Evolutionary conservation across 108 stramenopile genomes (phyloP).

Genomic region (Cylindrotheca closterium): DNA sequence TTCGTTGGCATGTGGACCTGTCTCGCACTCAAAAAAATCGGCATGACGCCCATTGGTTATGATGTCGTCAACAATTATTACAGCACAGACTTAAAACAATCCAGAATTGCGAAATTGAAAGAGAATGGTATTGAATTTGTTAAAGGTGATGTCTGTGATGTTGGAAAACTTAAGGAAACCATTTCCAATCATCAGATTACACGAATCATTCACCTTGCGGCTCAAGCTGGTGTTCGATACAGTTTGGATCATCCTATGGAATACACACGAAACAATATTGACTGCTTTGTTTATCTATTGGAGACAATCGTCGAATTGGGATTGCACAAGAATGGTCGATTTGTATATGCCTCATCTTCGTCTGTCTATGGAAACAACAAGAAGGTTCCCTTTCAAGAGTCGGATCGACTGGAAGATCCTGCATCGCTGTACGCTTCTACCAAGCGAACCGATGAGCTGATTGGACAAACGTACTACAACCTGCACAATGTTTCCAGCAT

Average conservation of each 20-base stretch:
- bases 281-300: slow-evolving; percentile 23
- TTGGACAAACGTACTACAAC: slow-evolving; percentile 41
- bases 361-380: slow-evolving; percentile 37
- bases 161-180: slow-evolving; percentile 21
- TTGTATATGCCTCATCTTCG: slow-evolving; percentile 33
- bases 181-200: slow-evolving; percentile 31
- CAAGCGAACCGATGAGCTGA: slow-evolving; percentile 34
- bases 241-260: slow-evolving; percentile 37
- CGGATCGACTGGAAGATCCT: slow-evolving; percentile 32
- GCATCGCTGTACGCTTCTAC: slow-evolving; percentile 36
- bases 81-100: slow-evolving; percentile 19
- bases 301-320: slow-evolving; percentile 25
- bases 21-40: slow-evolving; percentile 21
- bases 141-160: slow-evolving; percentile 33
- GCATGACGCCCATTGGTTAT: slow-evolving; percentile 40
- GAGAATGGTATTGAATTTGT: slow-evolving; percentile 24
- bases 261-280: slow-evolving; percentile 35
- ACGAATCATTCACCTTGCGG: slow-evolving; percentile 33
- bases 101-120: slow-evolving; percentile 19
- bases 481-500: slow-evolving; percentile 39
- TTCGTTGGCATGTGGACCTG: slow-evolving; percentile 38
- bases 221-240: slow-evolving; percentile 39
- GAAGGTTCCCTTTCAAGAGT: slow-evolving; percentile 32
- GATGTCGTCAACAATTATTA: slow-evolving; percentile 38
- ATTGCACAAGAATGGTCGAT: slow-evolving; percentile 12